Conservation (phyloP, 129 eudicot genomes). For the Flaveria brownii region DNA sequence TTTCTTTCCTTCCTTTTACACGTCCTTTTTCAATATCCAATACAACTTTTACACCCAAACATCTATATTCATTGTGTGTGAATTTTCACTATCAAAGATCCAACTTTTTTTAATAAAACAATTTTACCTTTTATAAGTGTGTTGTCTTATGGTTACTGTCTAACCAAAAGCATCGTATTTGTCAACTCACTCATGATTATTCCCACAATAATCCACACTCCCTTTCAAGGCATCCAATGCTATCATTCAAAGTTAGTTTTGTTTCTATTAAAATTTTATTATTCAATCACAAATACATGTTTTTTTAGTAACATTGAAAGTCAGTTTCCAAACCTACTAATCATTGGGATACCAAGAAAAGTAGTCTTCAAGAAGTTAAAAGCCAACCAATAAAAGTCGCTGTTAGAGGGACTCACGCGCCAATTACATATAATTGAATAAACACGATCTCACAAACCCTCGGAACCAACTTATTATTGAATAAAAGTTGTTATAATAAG, state of each 20-base stretch:
- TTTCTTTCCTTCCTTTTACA: constrained; percentile 23
- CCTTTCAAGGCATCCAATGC: constrained; percentile 30
- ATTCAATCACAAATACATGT: no score
- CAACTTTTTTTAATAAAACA: not conserved
- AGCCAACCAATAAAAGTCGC: no score
- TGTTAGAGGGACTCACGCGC: no score
- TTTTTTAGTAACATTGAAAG: no score
- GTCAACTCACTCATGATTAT: constrained; percentile 36
- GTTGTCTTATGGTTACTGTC: not conserved
- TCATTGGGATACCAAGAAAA: no score
- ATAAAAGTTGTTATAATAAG: not conserved
- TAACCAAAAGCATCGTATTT: constrained; percentile 25
- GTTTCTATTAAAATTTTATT: not conserved
- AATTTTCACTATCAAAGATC: not conserved
- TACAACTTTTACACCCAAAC: constrained; percentile 14
- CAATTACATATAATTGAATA: not conserved
- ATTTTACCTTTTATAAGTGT: not conserved
- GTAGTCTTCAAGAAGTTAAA: no score
- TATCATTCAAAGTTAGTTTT: not conserved
- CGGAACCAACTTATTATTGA: not conserved
- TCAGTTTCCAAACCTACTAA: not conserved
- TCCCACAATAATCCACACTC: constrained; percentile 25
- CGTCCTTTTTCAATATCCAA: constrained; percentile 27
- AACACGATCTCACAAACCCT: not conserved
- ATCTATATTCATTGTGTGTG: constrained; percentile 4